phyloP scores from a whole-genome alignment of 495 filamentous ascomycete genomes.

The Annulohypoxylon maeteangense region DNA sequence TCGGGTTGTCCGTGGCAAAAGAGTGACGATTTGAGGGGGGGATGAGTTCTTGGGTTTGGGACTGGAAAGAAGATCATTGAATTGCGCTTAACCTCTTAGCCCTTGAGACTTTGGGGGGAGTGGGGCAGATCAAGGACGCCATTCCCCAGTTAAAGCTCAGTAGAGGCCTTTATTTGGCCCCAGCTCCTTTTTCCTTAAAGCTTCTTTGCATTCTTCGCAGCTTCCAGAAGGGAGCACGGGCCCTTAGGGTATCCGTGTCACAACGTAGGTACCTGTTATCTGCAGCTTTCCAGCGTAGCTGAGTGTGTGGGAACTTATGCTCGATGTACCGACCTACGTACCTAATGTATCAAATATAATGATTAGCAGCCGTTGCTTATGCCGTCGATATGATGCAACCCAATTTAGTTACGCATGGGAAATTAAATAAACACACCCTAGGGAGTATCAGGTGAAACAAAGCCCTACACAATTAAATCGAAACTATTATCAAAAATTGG shows the following conservation, averaged over 20 bases:
- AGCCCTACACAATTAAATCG: not conserved
- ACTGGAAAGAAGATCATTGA: constrained; percentile 30
- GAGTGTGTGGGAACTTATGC: not conserved
- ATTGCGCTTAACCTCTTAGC: constrained; percentile 30
- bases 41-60: constrained; percentile 15
- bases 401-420: not conserved
- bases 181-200: constrained; percentile 35
- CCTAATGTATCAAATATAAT: constrained; percentile 8
- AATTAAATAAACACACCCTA: constrained; percentile 8
- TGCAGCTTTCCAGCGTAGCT: constrained; percentile 33
- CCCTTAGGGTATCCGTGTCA: constrained; percentile 32
- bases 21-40: constrained; percentile 40
- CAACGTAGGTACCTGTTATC: constrained; percentile 35
- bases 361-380: not conserved
- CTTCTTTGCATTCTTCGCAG: constrained; percentile 48
- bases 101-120: constrained; percentile 38
- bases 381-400: constrained; percentile 10
- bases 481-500: not conserved
- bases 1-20: constrained; percentile 37
- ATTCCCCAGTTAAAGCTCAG: constrained; percentile 37
- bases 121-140: constrained; percentile 32
- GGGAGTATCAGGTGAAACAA: not conserved
- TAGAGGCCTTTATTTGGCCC: constrained; percentile 18
- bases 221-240: constrained; percentile 49
- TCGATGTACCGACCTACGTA: not conserved